A percentile compares a stretch with the other conserved stretches of the same genome.
These are phyloP conservation scores for Phytophthora pluvialis DNA, from an alignment of 352 stramenopile species.

Conservation along the genomic window DNA sequence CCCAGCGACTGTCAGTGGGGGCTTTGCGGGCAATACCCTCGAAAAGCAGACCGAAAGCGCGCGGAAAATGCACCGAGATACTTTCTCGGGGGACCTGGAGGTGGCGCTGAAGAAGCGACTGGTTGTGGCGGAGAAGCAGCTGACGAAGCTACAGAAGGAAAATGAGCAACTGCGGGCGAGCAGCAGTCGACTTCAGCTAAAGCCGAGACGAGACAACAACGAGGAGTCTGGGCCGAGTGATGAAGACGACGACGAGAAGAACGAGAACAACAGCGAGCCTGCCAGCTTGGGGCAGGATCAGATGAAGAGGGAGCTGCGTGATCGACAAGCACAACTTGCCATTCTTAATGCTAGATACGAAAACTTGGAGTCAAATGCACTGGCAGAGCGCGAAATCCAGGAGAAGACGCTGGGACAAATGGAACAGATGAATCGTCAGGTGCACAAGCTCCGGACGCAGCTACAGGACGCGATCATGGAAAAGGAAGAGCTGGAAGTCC, in stretches of 20 bases:
- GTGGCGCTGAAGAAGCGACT: slow-evolving; percentile 75
- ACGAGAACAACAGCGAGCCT: slow-evolving; percentile 10
- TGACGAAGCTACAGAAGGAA: slow-evolving; percentile 71
- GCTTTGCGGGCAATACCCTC: slow-evolving; percentile 41
- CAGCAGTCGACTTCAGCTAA: slow-evolving; percentile 11
- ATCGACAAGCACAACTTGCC: slow-evolving; percentile 81
- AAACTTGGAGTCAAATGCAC: slow-evolving; percentile 84
- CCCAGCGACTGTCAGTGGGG: neutral
- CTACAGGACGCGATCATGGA: slow-evolving; percentile 81
- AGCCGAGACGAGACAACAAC: slow-evolving; percentile 42
- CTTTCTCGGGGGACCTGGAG: slow-evolving; percentile 65
- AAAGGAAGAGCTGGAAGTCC: slow-evolving; percentile 80
- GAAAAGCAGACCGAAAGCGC: slow-evolving; percentile 53
- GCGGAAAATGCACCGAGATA: slow-evolving; percentile 56
- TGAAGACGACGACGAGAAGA: slow-evolving; percentile 26
- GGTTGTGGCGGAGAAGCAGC: slow-evolving; percentile 71
- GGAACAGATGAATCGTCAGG: slow-evolving; percentile 92
- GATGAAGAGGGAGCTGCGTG: slow-evolving; percentile 76
- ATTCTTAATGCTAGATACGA: slow-evolving; percentile 92
- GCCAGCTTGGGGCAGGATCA: slow-evolving; percentile 54
- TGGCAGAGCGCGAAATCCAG: slow-evolving; percentile 89
- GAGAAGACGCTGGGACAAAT: slow-evolving; percentile 88
- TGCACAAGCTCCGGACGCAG: slow-evolving; percentile 88
- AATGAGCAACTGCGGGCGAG: slow-evolving; percentile 62
- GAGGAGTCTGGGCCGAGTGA: slow-evolving; percentile 39